phyloP scores from a whole-genome alignment of 495 filamentous ascomycete species.

The Aspergillus diversus region DNA sequence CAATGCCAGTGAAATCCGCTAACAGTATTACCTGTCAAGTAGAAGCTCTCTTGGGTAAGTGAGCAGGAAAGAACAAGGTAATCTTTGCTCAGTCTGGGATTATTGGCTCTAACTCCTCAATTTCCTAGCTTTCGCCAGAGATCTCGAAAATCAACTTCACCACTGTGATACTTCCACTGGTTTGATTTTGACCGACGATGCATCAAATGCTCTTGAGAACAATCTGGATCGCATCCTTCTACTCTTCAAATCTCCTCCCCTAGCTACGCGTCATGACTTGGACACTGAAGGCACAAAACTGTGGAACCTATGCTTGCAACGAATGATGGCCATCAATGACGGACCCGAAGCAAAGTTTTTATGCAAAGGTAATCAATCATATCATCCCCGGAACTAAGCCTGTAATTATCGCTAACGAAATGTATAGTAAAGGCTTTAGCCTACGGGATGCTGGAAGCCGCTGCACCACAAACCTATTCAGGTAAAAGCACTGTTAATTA shows the following conservation, averaged over 20 bases:
- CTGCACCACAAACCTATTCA: constrained; percentile 43
- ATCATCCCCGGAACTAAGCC: neutral
- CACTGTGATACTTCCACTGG: neutral
- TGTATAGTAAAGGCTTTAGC: constrained; percentile 63
- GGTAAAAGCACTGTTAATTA: constrained; percentile 10
- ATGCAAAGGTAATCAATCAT: constrained; percentile 23
- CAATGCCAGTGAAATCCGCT: constrained; percentile 7
- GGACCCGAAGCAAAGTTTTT: constrained; percentile 2
- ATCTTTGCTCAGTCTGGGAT: neutral
- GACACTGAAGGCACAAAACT: constrained; percentile 40
- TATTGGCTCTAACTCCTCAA: neutral
- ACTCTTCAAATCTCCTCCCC: constrained; percentile 3
- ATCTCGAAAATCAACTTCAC: constrained; percentile 30
- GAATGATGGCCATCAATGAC: neutral
- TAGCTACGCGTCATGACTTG: constrained; percentile 28
- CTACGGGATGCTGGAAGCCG: constrained; percentile 69
- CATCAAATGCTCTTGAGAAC: constrained; percentile 15
- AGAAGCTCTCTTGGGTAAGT: constrained; percentile 15
- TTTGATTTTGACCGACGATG: constrained; percentile 7
- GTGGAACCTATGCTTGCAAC: constrained; percentile 37
- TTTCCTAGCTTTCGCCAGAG: constrained; percentile 21
- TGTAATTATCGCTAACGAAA: neutral
- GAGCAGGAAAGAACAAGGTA: neutral
- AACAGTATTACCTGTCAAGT: neutral
- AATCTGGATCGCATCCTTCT: constrained; percentile 16